These are phyloP conservation scores for Daldinia eschscholtzii DNA, from an alignment of 2,329 filamentous ascomycete genomes.

Conservation along the genomic window DNA sequence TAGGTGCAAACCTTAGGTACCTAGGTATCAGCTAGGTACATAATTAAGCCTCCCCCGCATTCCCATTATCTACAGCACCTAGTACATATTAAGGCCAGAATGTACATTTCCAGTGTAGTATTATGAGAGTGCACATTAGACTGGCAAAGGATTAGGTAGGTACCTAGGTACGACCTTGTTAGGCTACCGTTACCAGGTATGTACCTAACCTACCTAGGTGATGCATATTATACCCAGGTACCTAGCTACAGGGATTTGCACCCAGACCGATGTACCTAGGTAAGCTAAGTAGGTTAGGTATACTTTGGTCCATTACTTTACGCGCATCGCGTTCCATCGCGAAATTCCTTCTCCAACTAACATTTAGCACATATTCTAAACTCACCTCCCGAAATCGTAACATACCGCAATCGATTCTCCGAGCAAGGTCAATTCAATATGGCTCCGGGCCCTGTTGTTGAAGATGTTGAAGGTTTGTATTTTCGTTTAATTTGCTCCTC, in stretches of 20 bases:
- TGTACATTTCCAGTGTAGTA: too few relatives aligned
- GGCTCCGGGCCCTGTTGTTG: slow-evolving; percentile 62
- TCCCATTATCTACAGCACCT: too few relatives aligned
- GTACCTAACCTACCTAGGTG: not conserved
- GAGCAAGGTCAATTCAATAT: slow-evolving; percentile 50
- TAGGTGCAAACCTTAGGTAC: not conserved
- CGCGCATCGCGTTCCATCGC: slow-evolving; percentile 49
- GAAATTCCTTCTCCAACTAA: slow-evolving; percentile 7
- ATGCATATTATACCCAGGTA: not conserved
- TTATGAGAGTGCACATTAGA: too few relatives aligned
- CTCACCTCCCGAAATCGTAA: slow-evolving; percentile 5
- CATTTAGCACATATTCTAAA: slow-evolving; percentile 5
- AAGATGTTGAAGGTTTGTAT: slow-evolving; percentile 64
- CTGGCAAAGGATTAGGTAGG: too few relatives aligned
- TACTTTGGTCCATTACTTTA: slow-evolving; percentile 42
- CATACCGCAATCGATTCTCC: not conserved
- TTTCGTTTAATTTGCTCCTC: not conserved
- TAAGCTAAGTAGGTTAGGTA: not conserved
- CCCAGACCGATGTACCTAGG: too few relatives aligned
- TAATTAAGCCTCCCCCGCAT: not conserved
- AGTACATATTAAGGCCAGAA: too few relatives aligned
- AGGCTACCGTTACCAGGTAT: too few relatives aligned
- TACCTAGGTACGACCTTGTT: too few relatives aligned
- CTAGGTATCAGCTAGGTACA: not conserved
- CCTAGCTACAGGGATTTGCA: not conserved